Percentiles rank a stretch among this genome's conserved stretches.
Conservation (phyloP, 139 green algal genomes). For the Micractinium conductrix region DNA sequence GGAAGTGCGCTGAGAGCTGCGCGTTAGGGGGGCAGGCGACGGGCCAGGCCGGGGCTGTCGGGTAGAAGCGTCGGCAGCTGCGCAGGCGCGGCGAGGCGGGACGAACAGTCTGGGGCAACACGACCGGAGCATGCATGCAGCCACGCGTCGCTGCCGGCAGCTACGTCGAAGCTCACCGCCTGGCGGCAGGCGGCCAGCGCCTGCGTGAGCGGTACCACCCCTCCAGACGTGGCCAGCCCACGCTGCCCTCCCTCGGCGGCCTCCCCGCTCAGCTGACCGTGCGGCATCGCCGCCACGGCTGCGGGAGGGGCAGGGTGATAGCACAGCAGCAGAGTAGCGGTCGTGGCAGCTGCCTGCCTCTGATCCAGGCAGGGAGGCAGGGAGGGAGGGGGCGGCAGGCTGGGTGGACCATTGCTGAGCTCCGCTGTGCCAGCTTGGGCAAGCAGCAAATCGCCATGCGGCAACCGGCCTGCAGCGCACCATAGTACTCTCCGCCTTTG, state of each 20-base stretch:
- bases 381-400: too few relatives aligned
- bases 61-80: too few relatives aligned
- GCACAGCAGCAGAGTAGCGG: neutral
- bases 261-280: neutral
- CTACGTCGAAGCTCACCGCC: conserved; percentile 20
- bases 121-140: too few relatives aligned
- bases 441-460: too few relatives aligned
- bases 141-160: too few relatives aligned
- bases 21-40: too few relatives aligned
- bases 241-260: neutral
- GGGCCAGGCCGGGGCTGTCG: too few relatives aligned
- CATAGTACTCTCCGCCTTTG: neutral
- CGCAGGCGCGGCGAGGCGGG: neutral
- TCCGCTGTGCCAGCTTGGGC: neutral
- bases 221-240: neutral
- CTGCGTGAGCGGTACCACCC: neutral
- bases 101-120: too few relatives aligned
- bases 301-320: neutral
- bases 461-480: too few relatives aligned
- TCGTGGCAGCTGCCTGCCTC: neutral
- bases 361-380: too few relatives aligned
- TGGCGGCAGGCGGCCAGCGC: conserved; percentile 25
- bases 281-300: conserved; percentile 40
- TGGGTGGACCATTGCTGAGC: too few relatives aligned
- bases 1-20: too few relatives aligned